Base-by-base conservation (phyloP, 2,329 filamentous ascomycete species). In the Claviceps sp. region DNA sequence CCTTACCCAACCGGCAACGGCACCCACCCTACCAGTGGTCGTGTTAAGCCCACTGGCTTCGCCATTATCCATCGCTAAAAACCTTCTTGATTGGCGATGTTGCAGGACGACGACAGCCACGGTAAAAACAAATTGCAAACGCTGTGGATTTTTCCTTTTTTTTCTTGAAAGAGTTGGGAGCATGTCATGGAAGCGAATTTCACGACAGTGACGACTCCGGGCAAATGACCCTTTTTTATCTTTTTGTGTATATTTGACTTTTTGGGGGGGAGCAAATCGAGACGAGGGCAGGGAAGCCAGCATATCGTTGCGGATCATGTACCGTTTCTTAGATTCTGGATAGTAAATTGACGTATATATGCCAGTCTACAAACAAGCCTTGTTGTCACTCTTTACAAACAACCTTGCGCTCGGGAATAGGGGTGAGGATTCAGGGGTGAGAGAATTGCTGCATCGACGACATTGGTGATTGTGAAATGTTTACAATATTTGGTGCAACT, bases 1-100 rank as follows among this genome's bases (percentile, higher is more conserved):
- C 72, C 72, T 57, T 72, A 66, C 65, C 72, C 72, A 48, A 63
- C 61, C 50, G 62, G 62, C 56, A 69, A 70, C 65, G 63, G 63
- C 54, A 68, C 69, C 48, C 55, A 55, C 52, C 56, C 48, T 16
- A 50, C 65, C 47, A 55, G 61, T 55, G 66, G 66, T 49, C 61
- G 58, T 38, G 61, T 65, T 40, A 55, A 55, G 42, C 65, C 69
- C 54, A 65, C 68, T 51, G 69, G 67, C 56, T 65, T 64, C 57
- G 61, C 61, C 52, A 61, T 61, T 52, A 62, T 65, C 52, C 59
- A 61, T 57, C 65, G 62, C 54, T 68, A 65, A n/a, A 50, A 11
- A 14, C 1, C 3, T 24, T 24, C 30, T 47, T 47, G 14, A 40
- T 11, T 18, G 34, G 38, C 44, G 48, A 44, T 38, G 52, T 47